phyloP scores from a whole-genome alignment of 1,139 yeast genomes.

The Suhomyces yuchorum region DNA sequence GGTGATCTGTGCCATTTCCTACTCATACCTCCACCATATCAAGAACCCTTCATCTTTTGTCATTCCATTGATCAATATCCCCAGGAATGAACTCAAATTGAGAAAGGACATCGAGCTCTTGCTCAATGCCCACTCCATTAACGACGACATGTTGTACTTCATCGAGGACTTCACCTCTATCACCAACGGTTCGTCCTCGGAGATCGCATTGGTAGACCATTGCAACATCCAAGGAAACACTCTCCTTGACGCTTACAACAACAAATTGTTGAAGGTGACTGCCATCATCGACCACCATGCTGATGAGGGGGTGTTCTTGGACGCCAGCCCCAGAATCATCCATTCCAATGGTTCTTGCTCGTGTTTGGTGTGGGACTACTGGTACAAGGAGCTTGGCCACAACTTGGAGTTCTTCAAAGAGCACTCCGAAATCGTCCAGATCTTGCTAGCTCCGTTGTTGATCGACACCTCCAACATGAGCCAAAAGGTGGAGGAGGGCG shows the following conservation, averaged over 20 bases:
- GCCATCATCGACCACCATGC: conserved; percentile 87
- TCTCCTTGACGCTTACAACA: conserved; percentile 25
- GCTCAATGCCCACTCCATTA: conserved; percentile 50
- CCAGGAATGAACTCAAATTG: conserved; percentile 61
- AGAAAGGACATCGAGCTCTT: conserved; percentile 70
- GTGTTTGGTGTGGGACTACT: conserved; percentile 67
- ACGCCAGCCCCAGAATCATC: conserved; percentile 61
- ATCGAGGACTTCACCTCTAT: conserved; percentile 57
- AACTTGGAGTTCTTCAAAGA: conserved; percentile 20
- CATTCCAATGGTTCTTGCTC: conserved; percentile 75
- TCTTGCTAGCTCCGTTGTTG: conserved; percentile 67
- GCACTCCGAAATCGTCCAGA: conserved; percentile 40
- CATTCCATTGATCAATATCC: conserved; percentile 75
- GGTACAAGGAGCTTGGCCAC: conserved; percentile 38
- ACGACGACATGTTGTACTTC: conserved; percentile 56
- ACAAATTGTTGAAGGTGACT: conserved; percentile 39
- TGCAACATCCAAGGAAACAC: conserved; percentile 63
- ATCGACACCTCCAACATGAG: conserved; percentile 71
- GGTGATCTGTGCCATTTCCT: conserved; percentile 70
- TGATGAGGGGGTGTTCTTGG: conserved; percentile 57
- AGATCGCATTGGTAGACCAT: conserved; percentile 77
- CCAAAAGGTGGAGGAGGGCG: conserved; percentile 58
- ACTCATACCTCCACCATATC: conserved; percentile 56
- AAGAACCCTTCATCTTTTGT: conserved; percentile 25
- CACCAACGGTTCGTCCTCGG: conserved; percentile 18